These are phyloP conservation scores for Bondarzewia mesenterica DNA, from an alignment of 1,284 basidiomycete genomes.

Conservation along the genomic window DNA sequence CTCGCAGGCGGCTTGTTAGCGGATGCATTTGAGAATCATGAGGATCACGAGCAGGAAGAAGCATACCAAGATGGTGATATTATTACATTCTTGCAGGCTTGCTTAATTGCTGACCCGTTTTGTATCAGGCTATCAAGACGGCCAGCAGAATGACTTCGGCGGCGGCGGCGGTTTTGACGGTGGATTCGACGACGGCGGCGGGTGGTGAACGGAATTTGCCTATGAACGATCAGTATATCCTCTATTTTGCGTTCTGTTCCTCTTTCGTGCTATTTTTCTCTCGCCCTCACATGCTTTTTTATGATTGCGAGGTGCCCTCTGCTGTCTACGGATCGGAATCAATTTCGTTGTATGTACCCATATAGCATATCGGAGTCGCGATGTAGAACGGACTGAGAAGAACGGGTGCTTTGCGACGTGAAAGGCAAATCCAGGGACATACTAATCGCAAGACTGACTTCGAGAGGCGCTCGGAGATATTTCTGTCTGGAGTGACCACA, in stretches of 20 bases:
- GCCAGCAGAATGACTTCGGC: slow-evolving; percentile 14
- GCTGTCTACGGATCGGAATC: not conserved
- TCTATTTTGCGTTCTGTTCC: not conserved
- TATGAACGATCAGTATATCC: not conserved
- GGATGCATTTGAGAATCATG: slow-evolving; percentile 39
- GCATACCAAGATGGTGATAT: slow-evolving; percentile 24
- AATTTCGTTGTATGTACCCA: slow-evolving; percentile 2
- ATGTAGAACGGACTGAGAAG: not conserved
- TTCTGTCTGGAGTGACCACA: not conserved
- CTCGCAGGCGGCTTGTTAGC: slow-evolving; percentile 48
- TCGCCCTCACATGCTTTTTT: not conserved
- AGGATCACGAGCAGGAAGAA: slow-evolving; percentile 27
- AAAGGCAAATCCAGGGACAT: slow-evolving; percentile 1
- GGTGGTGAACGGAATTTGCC: not conserved
- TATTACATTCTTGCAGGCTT: not conserved
- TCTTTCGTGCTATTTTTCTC: not conserved
- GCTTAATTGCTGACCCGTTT: slow-evolving; percentile 7
- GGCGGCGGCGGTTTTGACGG: slow-evolving; percentile 11
- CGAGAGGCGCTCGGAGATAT: not conserved
- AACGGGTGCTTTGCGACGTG: not conserved
- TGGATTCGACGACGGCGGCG: not conserved
- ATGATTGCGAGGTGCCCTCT: not conserved
- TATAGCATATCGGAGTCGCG: slow-evolving; percentile 3
- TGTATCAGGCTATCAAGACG: slow-evolving; percentile 16
- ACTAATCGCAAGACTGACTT: too few relatives aligned